Conservation (phyloP, 371 early-diverging fungal species). For the Entomophthora muscae region DNA sequence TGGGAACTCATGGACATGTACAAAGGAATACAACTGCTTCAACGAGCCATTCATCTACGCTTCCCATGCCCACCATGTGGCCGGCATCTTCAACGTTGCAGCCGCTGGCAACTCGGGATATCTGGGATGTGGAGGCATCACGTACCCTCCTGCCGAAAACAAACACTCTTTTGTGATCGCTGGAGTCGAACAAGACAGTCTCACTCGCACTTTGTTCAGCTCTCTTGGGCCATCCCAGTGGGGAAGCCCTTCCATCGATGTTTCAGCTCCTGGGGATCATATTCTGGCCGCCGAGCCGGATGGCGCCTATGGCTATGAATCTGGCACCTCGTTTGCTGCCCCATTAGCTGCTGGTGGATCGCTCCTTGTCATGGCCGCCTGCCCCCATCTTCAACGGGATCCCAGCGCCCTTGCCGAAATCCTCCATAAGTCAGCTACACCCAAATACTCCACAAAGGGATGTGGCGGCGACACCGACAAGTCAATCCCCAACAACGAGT, state of each 20-base stretch:
- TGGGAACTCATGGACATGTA: background rate
- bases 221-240: background rate
- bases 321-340: background rate
- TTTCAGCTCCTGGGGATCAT: constrained; percentile 19
- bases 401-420: background rate
- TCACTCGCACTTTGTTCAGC: background rate
- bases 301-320: background rate
- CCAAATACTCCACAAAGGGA: background rate
- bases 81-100: background rate
- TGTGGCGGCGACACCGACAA: background rate
- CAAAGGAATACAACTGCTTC: background rate
- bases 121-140: background rate
- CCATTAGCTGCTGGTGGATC: constrained; percentile 12
- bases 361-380: constrained; percentile 9
- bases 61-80: background rate
- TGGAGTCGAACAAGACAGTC: background rate
- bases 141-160: background rate
- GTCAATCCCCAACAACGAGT: constrained; percentile 2
- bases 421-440: constrained; percentile 11
- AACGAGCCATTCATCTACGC: background rate
- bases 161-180: background rate
- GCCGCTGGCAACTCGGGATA: background rate
- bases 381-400: too few species aligned
- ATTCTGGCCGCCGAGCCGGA: constrained; percentile 14
- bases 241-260: background rate